Conservation (phyloP, 2,329 filamentous ascomycete genomes). For the Pleurostoma richardsiae region DNA sequence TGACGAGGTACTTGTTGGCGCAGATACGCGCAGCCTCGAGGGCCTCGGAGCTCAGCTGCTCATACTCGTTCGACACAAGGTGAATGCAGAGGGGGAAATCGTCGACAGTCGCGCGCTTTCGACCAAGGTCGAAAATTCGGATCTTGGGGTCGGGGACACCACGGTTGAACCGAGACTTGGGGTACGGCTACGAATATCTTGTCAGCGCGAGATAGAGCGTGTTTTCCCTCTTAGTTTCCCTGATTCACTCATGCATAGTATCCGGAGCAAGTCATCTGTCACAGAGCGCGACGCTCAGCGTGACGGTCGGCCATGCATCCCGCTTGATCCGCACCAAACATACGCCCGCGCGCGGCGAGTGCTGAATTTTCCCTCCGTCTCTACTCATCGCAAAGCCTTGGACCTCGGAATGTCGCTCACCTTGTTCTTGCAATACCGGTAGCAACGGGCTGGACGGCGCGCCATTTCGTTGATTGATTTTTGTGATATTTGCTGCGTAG, state of each 20-base stretch:
- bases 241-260: too few relatives aligned
- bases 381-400: constrained; percentile 6
- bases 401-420: constrained; percentile 47
- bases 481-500: constrained; percentile 40
- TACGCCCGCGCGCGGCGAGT: too few relatives aligned
- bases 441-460: constrained; percentile 98
- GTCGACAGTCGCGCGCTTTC: constrained; percentile 98
- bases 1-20: constrained; percentile 96
- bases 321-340: too few relatives aligned
- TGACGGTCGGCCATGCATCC: too few relatives aligned
- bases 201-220: too few relatives aligned
- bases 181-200: constrained; percentile 66
- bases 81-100: constrained; percentile 99
- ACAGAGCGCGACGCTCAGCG: too few relatives aligned
- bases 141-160: constrained; percentile 86
- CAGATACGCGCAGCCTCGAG: constrained; percentile 99
- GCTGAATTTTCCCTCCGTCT: constrained; percentile 4
- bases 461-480: constrained; percentile 82
- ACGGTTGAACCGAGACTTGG: constrained; percentile 99
- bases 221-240: too few relatives aligned
- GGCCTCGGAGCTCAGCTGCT: constrained; percentile 99
- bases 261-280: too few relatives aligned
- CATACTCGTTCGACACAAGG: constrained; percentile 99
- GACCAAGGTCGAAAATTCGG: constrained; percentile 97
- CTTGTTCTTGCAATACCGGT: constrained; percentile 99